Base-by-base conservation (phyloP, 148 eudicot species). In the Talinum fruticosum region DNA sequence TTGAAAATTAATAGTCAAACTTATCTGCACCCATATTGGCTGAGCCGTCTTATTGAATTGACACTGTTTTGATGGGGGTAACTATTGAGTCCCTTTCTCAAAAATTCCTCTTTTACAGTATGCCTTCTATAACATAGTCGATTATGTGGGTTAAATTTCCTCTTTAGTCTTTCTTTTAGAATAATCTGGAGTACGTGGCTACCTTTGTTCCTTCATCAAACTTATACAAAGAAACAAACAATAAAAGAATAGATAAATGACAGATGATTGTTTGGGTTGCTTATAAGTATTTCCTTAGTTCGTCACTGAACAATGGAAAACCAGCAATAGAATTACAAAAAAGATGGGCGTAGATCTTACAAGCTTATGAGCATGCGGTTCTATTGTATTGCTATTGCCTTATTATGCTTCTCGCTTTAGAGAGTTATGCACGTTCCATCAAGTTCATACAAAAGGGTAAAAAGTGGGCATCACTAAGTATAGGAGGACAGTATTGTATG, bases 1-100 rank as follows among this genome's bases (percentile, higher is more conserved):
- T 59, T 62, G 66, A 28, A 37, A 65, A 65, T 64, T 78, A 44
- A 10, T 71, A 51, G 81, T 79, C 72, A 79, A 79, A 32, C 49
- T 49, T 32, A 44, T 38, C 71, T 78, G 47, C 36, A 45, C n/a
- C 30, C 37, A 35, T 34, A 47, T 54, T 78, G 75, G 75, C 28
- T 78, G 49, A 53, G 75, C 62, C 29, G 33, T 62, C 51, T 54
- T 41, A 37, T 78, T 61, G 57, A 38, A 41, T 59, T 53, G 47
- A 66, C 77, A 36, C 49, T 12, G 49, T 49, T 71, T 59, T 71
- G 72, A 66, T 41, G 44, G 80, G 32, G 47, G 37, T 72, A 37
- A n/a, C 64, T n/a, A 73, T 34, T 3, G 8, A n/a, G 79, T 76
- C 64, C 5, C 32, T 79, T 79, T 79, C 76, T 30, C n/a, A 71